Percentiles rank a stretch among this genome's conserved stretches.
These are phyloP conservation scores for Pythium aristosporum DNA, from an alignment of 352 stramenopile species.

Conservation along the genomic window DNA sequence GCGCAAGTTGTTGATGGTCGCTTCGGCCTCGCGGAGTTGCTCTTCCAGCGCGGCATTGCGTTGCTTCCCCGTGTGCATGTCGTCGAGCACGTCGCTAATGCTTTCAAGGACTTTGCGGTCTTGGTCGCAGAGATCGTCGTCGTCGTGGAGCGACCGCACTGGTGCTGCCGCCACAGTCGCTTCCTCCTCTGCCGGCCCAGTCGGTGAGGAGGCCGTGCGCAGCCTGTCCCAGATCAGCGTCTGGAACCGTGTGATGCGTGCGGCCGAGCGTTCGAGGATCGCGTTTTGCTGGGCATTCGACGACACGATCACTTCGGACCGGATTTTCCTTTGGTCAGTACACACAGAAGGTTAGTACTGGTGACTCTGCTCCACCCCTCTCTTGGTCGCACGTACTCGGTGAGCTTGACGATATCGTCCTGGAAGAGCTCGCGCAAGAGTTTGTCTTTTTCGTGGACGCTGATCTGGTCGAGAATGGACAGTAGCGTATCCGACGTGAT, in stretches of 20 bases:
- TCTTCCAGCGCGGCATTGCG: slow-evolving; percentile 34
- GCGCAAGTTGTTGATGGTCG: slow-evolving; percentile 42
- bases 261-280: slow-evolving; percentile 55
- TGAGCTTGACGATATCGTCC: slow-evolving; percentile 52
- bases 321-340: slow-evolving; percentile 39
- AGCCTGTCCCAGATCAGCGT: slow-evolving; percentile 38
- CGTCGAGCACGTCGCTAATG: slow-evolving; percentile 52
- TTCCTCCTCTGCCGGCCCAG: background rate
- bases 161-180: background rate
- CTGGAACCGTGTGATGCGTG: slow-evolving; percentile 63
- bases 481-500: slow-evolving; percentile 48
- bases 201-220: slow-evolving; percentile 1
- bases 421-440: slow-evolving; percentile 50
- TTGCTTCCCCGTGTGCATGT: slow-evolving; percentile 38
- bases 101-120: slow-evolving; percentile 62
- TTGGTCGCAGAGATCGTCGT: slow-evolving; percentile 59
- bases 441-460: slow-evolving; percentile 54
- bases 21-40: slow-evolving; percentile 47
- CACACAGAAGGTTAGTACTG: background rate
- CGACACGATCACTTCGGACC: slow-evolving; percentile 44
- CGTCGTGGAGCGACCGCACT: slow-evolving; percentile 14
- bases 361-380: too few relatives aligned
- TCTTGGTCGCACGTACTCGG: slow-evolving; percentile 33
- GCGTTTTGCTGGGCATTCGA: slow-evolving; percentile 57
- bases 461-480: slow-evolving; percentile 53